Conservation (phyloP, 768 basidiomycete species). For the Serendipita sp. region DNA sequence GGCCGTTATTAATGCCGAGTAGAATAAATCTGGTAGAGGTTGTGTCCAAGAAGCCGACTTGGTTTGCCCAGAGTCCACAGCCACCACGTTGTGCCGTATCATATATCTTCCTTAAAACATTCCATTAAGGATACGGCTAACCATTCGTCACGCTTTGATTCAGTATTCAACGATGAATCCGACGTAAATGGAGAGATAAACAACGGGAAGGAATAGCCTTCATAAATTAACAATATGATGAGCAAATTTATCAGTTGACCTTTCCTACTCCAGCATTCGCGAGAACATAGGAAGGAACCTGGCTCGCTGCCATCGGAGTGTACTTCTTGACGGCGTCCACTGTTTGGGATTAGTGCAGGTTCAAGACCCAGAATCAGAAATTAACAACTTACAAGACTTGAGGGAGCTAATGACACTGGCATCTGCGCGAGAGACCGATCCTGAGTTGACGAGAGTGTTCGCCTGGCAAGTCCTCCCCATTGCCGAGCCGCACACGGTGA, state of each 20-base stretch:
- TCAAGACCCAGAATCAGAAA: neutral
- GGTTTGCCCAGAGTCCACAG: too few relatives aligned
- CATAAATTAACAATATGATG: too few relatives aligned
- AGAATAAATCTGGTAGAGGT: too few relatives aligned
- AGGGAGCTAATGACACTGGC: neutral
- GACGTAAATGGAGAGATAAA: too few relatives aligned
- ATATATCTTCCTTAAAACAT: too few relatives aligned
- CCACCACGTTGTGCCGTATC: too few relatives aligned
- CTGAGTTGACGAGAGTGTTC: constrained; percentile 1
- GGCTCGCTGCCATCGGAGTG: neutral
- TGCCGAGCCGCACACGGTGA: neutral
- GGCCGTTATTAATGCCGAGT: too few relatives aligned
- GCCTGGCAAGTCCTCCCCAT: constrained; percentile 7
- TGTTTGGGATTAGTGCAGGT: neutral
- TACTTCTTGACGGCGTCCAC: neutral
- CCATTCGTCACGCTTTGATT: too few relatives aligned
- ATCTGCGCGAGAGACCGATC: neutral
- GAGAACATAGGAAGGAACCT: constrained; percentile 3
- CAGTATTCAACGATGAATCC: too few relatives aligned
- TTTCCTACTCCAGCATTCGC: constrained; percentile 9
- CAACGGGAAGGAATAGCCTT: too few relatives aligned
- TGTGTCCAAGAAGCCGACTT: too few relatives aligned
- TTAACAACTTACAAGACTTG: neutral
- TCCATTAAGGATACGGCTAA: too few relatives aligned
- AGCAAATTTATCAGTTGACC: constrained; percentile 4